A percentile compares a stretch with the other conserved stretches of the same genome.
Evolutionary conservation across 1,139 yeast species (phyloP).

Genomic region (Scheffersomyces quercinus): DNA sequence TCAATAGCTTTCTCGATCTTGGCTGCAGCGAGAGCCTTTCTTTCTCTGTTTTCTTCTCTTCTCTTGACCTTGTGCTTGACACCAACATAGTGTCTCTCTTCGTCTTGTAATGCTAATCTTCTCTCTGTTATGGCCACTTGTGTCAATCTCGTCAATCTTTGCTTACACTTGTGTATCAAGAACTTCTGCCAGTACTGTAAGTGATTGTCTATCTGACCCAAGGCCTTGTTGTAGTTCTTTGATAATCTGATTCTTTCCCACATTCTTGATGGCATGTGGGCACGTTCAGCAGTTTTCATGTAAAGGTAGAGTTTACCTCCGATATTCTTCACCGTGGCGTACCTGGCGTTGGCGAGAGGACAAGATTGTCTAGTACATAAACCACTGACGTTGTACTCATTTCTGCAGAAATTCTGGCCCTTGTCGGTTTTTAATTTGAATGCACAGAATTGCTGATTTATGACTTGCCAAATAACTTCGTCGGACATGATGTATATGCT

Average conservation of each 20-base stretch:
- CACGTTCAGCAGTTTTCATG: conserved; percentile 97
- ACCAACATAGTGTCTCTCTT: conserved; percentile 90
- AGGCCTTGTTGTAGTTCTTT: conserved; percentile 83
- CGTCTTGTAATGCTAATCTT: conserved; percentile 85
- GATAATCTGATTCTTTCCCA: conserved; percentile 94
- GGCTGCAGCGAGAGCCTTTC: conserved; percentile 96
- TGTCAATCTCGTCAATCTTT: conserved; percentile 87
- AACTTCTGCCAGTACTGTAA: conserved; percentile 92
- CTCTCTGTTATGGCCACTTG: conserved; percentile 97
- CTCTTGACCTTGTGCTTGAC: conserved; percentile 91
- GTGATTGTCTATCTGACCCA: conserved; percentile 83
- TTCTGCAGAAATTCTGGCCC: conserved; percentile 81
- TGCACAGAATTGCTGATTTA: conserved; percentile 87
- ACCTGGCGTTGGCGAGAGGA: conserved; percentile 92
- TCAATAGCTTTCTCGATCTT: conserved; percentile 95
- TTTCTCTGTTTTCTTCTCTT: conserved; percentile 89
- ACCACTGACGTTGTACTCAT: conserved; percentile 88
- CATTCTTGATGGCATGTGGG: conserved; percentile 87
- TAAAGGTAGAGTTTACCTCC: conserved; percentile 88
- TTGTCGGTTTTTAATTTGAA: conserved; percentile 80
- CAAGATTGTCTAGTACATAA: conserved; percentile 91
- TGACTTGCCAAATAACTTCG: conserved; percentile 86
- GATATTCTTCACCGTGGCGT: conserved; percentile 88
- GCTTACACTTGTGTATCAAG: conserved; percentile 90
- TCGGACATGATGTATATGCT: conserved; percentile 36